phyloP scores from a whole-genome alignment of 164 flowering plant genomes.

The Vitis labrusca region DNA sequence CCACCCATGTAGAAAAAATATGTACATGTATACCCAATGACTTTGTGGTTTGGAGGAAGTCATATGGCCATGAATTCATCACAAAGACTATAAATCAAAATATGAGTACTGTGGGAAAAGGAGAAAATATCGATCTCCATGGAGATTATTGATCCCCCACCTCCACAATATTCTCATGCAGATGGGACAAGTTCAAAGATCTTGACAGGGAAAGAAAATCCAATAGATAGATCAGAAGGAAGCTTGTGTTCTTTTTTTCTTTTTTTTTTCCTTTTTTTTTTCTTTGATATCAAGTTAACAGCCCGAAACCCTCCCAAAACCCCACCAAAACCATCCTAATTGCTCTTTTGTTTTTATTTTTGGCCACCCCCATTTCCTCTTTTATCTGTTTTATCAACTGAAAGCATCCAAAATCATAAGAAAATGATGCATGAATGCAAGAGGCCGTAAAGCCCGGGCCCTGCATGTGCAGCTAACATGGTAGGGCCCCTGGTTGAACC shows the following conservation, averaged over 20 bases:
- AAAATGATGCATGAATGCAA: slow-evolving; percentile 18
- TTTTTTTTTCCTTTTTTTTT: not conserved
- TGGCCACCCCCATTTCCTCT: not conserved
- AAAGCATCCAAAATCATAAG: slow-evolving; percentile 5
- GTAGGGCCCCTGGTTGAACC: slow-evolving; percentile 30
- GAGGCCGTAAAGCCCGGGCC: slow-evolving; percentile 24
- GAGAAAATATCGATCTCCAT: no score
- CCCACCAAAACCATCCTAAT: not conserved
- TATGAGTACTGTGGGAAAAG: no score
- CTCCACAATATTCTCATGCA: not conserved
- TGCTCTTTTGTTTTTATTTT: not conserved
- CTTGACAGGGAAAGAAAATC: not conserved
- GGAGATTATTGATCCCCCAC: not conserved
- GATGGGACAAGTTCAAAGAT: slow-evolving; percentile 3
- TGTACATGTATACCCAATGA: no score
- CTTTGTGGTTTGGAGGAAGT: no score
- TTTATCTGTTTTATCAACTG: not conserved
- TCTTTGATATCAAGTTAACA: no score
- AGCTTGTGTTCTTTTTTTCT: not conserved
- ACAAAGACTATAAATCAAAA: no score
- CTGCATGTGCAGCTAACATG: slow-evolving; percentile 55
- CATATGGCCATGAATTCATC: no score
- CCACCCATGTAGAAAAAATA: no score
- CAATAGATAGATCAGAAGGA: not conserved
- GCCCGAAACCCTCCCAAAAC: not conserved